Conservation (phyloP, 2,329 filamentous ascomycete genomes). For the Phaeophleospora eucalypticola region DNA sequence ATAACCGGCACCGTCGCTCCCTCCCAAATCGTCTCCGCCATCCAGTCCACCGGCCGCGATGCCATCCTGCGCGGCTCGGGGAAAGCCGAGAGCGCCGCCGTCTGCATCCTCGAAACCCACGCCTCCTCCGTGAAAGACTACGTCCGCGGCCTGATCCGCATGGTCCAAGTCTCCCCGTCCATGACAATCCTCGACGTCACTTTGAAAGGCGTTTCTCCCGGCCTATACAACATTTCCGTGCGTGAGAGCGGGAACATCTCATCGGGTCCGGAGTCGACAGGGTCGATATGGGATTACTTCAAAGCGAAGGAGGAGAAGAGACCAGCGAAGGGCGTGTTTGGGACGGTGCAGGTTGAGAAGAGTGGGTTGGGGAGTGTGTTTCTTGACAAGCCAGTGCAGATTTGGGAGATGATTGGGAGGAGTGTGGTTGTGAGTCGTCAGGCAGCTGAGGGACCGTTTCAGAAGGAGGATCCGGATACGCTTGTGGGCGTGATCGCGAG, state of each 20-base stretch:
- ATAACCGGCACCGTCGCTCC: constrained; percentile 88
- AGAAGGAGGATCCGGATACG: constrained; percentile 75
- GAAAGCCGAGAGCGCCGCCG: constrained; percentile 74
- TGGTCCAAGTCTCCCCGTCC: constrained; percentile 81
- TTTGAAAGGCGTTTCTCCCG: constrained; percentile 73
- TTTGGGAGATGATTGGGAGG: constrained; percentile 95
- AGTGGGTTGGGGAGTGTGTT: constrained; percentile 76
- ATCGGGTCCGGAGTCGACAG: constrained; percentile 74
- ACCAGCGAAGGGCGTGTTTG: constrained; percentile 62
- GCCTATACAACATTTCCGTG: constrained; percentile 78
- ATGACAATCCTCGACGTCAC: constrained; percentile 85
- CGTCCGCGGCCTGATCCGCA: constrained; percentile 81
- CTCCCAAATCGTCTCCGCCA: constrained; percentile 81
- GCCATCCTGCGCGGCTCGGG: constrained; percentile 90
- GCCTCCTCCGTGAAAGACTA: constrained; percentile 57
- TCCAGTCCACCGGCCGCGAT: constrained; percentile 86
- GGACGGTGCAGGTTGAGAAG: constrained; percentile 68
- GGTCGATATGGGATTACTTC: constrained; percentile 69
- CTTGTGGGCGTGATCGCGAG: constrained; percentile 90
- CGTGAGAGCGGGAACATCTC: constrained; percentile 85
- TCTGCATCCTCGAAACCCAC: constrained; percentile 92
- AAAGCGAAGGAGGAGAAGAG: constrained; percentile 42
- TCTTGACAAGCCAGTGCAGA: constrained; percentile 73
- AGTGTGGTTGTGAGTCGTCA: constrained; percentile 79
- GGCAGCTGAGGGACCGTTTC: constrained; percentile 41